These are phyloP conservation scores for Elongisporangium senticosum DNA, from an alignment of 352 stramenopile genomes.

Conservation along the genomic window DNA sequence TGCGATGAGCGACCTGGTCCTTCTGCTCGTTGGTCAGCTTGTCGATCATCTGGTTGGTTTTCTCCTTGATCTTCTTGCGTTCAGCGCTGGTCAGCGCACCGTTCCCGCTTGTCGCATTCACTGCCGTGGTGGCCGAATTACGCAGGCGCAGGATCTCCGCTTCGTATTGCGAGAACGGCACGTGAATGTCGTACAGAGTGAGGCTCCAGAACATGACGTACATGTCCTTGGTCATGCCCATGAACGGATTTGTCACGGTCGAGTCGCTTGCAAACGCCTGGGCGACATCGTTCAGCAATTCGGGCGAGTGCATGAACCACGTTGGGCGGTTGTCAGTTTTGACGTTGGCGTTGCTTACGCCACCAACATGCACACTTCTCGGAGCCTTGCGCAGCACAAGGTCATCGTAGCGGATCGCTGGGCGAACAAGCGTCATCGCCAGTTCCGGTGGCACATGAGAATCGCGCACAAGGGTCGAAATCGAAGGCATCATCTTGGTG, in stretches of 20 bases:
- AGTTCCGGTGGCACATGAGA: conserved; percentile 72
- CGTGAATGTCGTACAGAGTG: conserved; percentile 83
- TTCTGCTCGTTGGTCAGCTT: conserved; percentile 83
- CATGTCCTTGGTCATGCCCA: conserved; percentile 65
- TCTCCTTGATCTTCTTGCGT: conserved; percentile 79
- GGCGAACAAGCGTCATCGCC: conserved; percentile 73
- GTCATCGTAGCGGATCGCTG: conserved; percentile 74
- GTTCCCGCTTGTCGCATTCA: conserved; percentile 11
- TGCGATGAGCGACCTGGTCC: conserved; percentile 78
- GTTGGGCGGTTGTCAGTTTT: conserved; percentile 16
- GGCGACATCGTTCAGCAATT: conserved; percentile 55
- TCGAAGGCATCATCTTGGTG: conserved; percentile 61
- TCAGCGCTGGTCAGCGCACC: conserved; percentile 38
- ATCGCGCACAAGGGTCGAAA: conserved; percentile 56
- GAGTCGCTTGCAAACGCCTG: conserved; percentile 24
- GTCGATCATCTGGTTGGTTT: conserved; percentile 72
- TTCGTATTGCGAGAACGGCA: conserved; percentile 83
- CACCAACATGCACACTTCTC: conserved; percentile 50
- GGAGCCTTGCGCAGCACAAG: conserved; percentile 53
- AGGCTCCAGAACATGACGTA: conserved; percentile 86
- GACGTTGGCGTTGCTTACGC: conserved; percentile 20
- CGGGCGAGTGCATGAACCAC: conserved; percentile 66
- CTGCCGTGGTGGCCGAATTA: conserved; percentile 40
- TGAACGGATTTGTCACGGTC: conserved; percentile 41
- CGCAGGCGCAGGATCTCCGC: conserved; percentile 71